These are phyloP conservation scores for Colletotrichum endophyticum DNA, from an alignment of 2,329 filamentous ascomycete species.

Conservation along the genomic window DNA sequence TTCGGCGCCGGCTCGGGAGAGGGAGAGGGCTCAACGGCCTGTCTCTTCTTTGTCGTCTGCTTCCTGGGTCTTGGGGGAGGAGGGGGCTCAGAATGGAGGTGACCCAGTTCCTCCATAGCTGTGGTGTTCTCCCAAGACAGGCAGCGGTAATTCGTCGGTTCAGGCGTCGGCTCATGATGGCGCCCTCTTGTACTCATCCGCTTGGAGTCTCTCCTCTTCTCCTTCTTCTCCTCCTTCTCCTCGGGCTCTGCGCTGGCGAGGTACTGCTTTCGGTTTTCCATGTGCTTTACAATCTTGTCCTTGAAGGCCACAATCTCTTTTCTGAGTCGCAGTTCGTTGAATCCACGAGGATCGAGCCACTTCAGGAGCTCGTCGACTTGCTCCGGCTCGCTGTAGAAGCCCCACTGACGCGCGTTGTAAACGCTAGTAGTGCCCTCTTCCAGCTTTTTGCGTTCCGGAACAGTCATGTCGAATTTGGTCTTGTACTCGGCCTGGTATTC, in stretches of 20 bases:
- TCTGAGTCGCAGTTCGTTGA: constrained; percentile 83
- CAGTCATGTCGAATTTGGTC: constrained; percentile 78
- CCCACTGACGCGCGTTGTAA: constrained; percentile 82
- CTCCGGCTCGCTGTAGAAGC: constrained; percentile 83
- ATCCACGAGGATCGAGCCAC: constrained; percentile 88
- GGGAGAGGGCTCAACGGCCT: constrained; percentile 34
- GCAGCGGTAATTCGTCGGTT: constrained; percentile 53
- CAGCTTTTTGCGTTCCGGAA: constrained; percentile 80
- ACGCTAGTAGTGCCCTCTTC: constrained; percentile 88
- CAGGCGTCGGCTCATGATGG: constrained; percentile 50
- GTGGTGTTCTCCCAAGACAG: constrained; percentile 61
- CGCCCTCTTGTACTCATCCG: constrained; percentile 50
- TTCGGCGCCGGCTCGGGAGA: constrained; percentile 27
- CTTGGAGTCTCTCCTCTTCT: constrained; percentile 27
- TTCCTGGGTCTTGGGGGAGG: constrained; percentile 57
- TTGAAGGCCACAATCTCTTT: constrained; percentile 84
- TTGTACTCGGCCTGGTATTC: constrained; percentile 79
- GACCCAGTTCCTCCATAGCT: constrained; percentile 61
- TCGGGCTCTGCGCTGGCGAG: constrained; percentile 54
- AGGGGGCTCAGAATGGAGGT: constrained; percentile 61
- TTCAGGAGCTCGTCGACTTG: constrained; percentile 79
- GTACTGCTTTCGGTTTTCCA: constrained; percentile 81
- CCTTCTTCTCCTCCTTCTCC: constrained; percentile 37
- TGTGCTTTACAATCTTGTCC: constrained; percentile 77
- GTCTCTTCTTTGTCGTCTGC: constrained; percentile 53